Percentiles rank a stretch among this genome's conserved stretches.
phyloP scores from a whole-genome alignment of 2,329 filamentous ascomycete genomes.

The Epichloe baconii region DNA sequence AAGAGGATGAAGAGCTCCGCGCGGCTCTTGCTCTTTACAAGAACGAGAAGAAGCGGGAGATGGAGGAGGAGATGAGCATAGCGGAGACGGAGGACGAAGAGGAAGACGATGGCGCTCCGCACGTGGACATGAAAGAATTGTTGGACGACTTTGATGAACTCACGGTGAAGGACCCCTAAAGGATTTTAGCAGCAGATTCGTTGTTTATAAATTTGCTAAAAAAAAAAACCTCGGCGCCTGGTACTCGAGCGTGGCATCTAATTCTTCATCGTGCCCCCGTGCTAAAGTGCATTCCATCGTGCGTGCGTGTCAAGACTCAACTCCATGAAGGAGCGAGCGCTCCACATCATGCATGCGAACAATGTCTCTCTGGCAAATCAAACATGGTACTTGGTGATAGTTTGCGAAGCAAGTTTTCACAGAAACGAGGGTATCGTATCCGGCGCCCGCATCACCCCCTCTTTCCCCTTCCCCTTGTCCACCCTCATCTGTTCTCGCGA shows the following conservation, averaged over 20 bases:
- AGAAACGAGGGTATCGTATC: slow-evolving; percentile 26
- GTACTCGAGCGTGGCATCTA: no score
- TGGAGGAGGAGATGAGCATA: slow-evolving; percentile 52
- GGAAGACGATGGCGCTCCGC: slow-evolving; percentile 49
- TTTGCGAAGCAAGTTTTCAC: slow-evolving; percentile 9
- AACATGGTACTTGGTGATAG: no score
- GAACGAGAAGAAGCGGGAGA: slow-evolving; percentile 37
- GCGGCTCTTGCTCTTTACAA: slow-evolving; percentile 81
- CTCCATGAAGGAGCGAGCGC: no score
- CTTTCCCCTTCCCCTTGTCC: not conserved
- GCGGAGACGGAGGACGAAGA: slow-evolving; percentile 49
- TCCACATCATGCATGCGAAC: no score
- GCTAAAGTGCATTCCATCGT: no score
- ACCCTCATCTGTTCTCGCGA: slow-evolving; percentile 16
- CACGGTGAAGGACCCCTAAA: slow-evolving; percentile 23
- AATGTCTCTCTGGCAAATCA: no score
- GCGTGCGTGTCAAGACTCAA: no score
- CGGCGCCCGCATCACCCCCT: slow-evolving; percentile 4
- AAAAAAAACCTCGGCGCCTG: not conserved
- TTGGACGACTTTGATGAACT: slow-evolving; percentile 91
- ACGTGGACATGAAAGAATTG: slow-evolving; percentile 67
- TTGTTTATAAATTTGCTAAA: not conserved
- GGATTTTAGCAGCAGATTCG: not conserved
- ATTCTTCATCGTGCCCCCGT: no score
- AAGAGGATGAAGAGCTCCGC: slow-evolving; percentile 84